Evolutionary conservation across 1,284 basidiomycete species (phyloP).

Genomic region (Tylopilus sp.): DNA sequence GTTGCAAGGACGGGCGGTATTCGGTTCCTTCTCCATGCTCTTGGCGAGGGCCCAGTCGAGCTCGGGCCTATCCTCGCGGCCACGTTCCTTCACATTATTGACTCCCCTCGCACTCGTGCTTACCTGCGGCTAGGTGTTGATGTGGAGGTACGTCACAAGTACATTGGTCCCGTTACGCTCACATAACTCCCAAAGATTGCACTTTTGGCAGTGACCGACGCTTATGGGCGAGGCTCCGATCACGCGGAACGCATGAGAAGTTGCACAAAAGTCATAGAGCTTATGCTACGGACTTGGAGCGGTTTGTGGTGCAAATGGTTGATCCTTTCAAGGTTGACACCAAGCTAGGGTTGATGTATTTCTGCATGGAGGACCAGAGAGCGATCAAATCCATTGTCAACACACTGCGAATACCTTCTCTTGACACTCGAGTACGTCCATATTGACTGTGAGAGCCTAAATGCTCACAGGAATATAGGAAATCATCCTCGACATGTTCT

Average conservation of each 20-base stretch:
- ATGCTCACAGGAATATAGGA: conserved; percentile 52
- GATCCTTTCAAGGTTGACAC: conserved; percentile 9
- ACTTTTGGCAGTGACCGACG: conserved; percentile 85
- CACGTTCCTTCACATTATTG: conserved; percentile 81
- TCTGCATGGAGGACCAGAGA: conserved; percentile 85
- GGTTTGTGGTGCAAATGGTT: conserved; percentile 50
- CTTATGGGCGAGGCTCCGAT: conserved; percentile 77
- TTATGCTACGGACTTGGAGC: conserved; percentile 90
- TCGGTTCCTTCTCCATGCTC: conserved; percentile 79
- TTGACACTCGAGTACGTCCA: conserved; percentile 71
- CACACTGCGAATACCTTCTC: conserved; percentile 83
- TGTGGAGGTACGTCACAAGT: conserved; percentile 65
- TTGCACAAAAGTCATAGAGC: conserved; percentile 74
- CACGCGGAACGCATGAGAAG: conserved; percentile 77
- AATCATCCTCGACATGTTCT: conserved; percentile 90
- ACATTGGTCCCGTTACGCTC: conserved; percentile 11
- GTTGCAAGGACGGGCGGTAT: conserved; percentile 82
- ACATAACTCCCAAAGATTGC: conserved; percentile 55
- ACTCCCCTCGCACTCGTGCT: conserved; percentile 79
- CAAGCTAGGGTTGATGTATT: conserved; percentile 79
- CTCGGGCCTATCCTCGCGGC: conserved; percentile 82
- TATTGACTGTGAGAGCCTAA: background rate
- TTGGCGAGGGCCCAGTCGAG: conserved; percentile 87
- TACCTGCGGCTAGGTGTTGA: conserved; percentile 84
- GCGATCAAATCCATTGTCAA: conserved; percentile 85